Base-by-base conservation (phyloP, 768 basidiomycete genomes). In the Chalciporus piperatus region DNA sequence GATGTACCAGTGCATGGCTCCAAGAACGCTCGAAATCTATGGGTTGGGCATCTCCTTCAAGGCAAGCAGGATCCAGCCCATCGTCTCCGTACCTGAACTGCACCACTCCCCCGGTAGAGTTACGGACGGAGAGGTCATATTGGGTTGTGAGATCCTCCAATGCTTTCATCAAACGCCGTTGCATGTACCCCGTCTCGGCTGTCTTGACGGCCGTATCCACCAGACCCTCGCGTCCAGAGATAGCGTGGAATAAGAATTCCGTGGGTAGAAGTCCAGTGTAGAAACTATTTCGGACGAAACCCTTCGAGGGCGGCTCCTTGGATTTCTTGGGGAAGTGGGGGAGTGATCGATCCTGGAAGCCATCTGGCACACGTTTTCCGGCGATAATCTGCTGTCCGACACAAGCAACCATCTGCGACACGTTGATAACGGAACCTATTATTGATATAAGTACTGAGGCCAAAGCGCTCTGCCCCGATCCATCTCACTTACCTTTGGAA, bases 121-220 rank as follows among this genome's bases (percentile, higher is more conserved):
- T 98, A 27, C 97, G 82, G 20, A 99, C 96, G 9, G 93, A 93
- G 20, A 93, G 72, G 70, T 99, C 97, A 66, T 99, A 99, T 51
- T 96, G 92, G 0, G 91, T 92, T 3, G 92, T 93, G 33, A 99
- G 74, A 73, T 99, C 97, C 66, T 99, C 97, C 58, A 99, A 71
- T 3, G 96, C 96, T 68, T 99, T 99, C 97, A 99, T 98, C 55
- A 99, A 71, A 50, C 97, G 90, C 45, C 97, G 84, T 64, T 96
- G 93, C 96, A 99, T 99, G 74, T 99, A 99, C 38, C 97, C 97
- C 1, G 97, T 99, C 71, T 99, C 97, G 13, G 97, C 97, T 0
- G 97, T 99, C 74, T 99, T 99, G 71, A 99, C 97, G 22, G 97
- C 97, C 0, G 97, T 99, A 73, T 99, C 97, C 63, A 99, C 96